phyloP scores from a whole-genome alignment of 305 asterid genomes.

The Nicotiana rustica region DNA sequence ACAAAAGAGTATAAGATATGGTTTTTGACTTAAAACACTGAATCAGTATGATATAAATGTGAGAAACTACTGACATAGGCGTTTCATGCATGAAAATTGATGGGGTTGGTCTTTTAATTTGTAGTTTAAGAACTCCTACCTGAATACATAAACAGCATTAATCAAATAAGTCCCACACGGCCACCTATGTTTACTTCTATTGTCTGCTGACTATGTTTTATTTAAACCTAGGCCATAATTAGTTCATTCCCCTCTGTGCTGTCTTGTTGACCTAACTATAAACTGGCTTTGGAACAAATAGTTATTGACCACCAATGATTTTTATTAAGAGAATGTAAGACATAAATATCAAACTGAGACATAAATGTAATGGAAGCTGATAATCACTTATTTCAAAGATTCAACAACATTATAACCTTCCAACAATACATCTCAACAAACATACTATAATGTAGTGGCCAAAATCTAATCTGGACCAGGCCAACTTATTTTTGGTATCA shows the following conservation, averaged over 20 bases:
- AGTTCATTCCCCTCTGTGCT: background rate
- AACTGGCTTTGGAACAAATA: background rate
- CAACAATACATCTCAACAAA: background rate
- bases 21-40: too few species aligned
- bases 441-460: background rate
- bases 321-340: background rate
- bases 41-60: background rate
- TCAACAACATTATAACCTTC: background rate
- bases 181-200: background rate
- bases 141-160: background rate
- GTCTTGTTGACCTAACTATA: conserved; percentile 6
- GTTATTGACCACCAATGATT: conserved; percentile 12
- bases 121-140: background rate
- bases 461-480: background rate
- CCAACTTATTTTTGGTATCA: background rate
- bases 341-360: conserved; percentile 18
- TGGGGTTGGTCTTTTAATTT: background rate
- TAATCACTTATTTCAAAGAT: background rate
- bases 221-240: background rate
- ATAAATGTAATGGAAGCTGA: background rate
- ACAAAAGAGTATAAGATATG: too few species aligned
- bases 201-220: background rate
- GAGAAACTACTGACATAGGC: background rate
- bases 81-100: background rate
- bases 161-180: conserved; percentile 19